Evolutionary conservation across 306 rosid genomes (phyloP).

Genomic region (Begonia masoniana): DNA sequence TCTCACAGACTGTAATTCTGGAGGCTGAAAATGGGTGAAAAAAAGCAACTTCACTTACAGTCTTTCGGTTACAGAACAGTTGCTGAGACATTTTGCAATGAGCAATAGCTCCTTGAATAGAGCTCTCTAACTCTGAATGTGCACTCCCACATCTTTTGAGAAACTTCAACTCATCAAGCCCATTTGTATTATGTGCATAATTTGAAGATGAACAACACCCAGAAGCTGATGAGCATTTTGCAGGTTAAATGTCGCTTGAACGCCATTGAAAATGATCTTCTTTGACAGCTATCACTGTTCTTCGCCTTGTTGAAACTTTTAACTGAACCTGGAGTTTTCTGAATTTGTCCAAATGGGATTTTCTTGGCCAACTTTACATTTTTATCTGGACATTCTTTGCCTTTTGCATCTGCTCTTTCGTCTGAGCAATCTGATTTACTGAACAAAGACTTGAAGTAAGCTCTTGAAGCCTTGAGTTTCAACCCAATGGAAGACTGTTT

Average conservation of each 20-base stretch:
- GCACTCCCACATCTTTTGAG: slow-evolving; percentile 71
- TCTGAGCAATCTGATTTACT: slow-evolving; percentile 77
- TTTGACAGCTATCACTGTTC: slow-evolving; percentile 31
- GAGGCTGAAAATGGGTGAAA: slow-evolving; percentile 34
- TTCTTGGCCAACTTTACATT: slow-evolving; percentile 29
- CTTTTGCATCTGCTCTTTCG: slow-evolving; percentile 56
- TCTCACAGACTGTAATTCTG: slow-evolving; percentile 32
- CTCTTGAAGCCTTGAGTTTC: slow-evolving; percentile 76
- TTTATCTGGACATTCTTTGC: slow-evolving; percentile 35
- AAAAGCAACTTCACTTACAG: slow-evolving; percentile 36
- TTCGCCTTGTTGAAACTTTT: slow-evolving; percentile 29
- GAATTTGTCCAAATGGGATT: slow-evolving; percentile 47
- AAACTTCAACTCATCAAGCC: slow-evolving; percentile 26
- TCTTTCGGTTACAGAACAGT: slow-evolving; percentile 29
- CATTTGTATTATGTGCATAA: slow-evolving; percentile 27
- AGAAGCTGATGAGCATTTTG: slow-evolving; percentile 20
- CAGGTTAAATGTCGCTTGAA: slow-evolving; percentile 38
- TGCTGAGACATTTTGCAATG: slow-evolving; percentile 70
- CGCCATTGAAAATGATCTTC: slow-evolving; percentile 74
- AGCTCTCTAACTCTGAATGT: slow-evolving; percentile 66
- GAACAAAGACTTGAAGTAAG: slow-evolving; percentile 75
- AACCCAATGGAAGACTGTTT: slow-evolving; percentile 59
- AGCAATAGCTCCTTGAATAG: slow-evolving; percentile 96
- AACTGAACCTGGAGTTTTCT: slow-evolving; percentile 28
- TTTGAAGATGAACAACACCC: slow-evolving; percentile 28